Evolutionary conservation across 2,329 filamentous ascomycete genomes (phyloP), one percentile per base, ranked within the genome.

Genomic region (Elsinoe australis): DNA sequence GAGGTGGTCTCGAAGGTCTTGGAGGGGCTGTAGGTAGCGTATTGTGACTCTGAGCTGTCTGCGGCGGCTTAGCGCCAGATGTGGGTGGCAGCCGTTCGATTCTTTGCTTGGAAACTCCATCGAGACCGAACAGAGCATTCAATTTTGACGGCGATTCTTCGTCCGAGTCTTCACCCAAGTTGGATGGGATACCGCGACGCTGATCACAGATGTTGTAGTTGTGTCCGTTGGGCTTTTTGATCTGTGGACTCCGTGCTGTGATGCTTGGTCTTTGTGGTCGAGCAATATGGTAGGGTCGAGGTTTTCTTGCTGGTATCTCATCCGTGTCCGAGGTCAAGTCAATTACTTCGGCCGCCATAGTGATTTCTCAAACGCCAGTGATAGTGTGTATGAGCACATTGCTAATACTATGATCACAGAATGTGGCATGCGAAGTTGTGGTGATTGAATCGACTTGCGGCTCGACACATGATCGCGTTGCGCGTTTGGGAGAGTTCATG

Each of bases 311-410:
- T 4, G 33, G 33, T 15, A 36, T 36, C n/a, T 10, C 14, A 19
- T 32, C 39, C 5, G 29, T 26, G 14, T 44, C 39, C 4, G 39
- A 44, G 21, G 18, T 4, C 14, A 44, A 17, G 21, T 44, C 26
- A 32, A 44, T 44, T 4, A 44, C 39, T 31, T 44, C 24, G 14
- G 17, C 10, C 10, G 26, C 14, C 39, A 44, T 44, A 12, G 14
- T 21, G 39, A 18, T 9, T 17, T 3, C 5, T 15, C n/a, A 14
- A 3, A 42, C 15, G n/a, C n/a, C n/a, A n/a, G n/a, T n/a, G n/a
- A n/a, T n/a, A n/a, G n/a, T n/a, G n/a, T n/a, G n/a, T n/a, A n/a
- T n/a, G n/a, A n/a, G n/a, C n/a, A n/a, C n/a, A n/a, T n/a, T n/a
- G n/a, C n/a, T n/a, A n/a, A n/a, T n/a, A n/a, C n/a, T n/a, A n/a